Evolutionary conservation across 2,329 filamentous ascomycete species (phyloP).

Genomic region (Alternaria gaisen): DNA sequence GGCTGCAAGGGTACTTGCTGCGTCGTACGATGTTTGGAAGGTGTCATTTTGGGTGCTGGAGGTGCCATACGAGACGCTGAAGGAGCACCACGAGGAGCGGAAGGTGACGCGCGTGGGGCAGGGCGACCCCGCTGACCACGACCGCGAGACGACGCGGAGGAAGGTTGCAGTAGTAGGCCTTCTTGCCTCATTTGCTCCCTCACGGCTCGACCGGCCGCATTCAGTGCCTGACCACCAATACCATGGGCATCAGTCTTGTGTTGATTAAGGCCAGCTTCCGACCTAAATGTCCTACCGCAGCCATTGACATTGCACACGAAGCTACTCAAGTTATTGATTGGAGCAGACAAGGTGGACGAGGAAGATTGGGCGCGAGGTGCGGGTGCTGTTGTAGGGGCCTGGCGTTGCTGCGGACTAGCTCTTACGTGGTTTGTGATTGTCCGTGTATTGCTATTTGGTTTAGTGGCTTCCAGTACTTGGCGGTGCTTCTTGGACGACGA

Average conservation of each 20-base stretch:
- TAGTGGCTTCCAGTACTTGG: background rate
- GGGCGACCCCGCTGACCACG: background rate
- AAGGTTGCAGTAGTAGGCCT: slow-evolving; percentile 17
- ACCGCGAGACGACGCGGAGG: slow-evolving; percentile 7
- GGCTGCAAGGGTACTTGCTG: background rate
- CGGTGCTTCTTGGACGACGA: background rate
- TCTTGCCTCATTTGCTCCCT: slow-evolving; percentile 27
- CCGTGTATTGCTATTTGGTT: background rate
- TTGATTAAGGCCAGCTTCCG: slow-evolving; percentile 29
- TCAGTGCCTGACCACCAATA: slow-evolving; percentile 30
- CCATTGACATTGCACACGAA: slow-evolving; percentile 23
- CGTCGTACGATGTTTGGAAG: background rate
- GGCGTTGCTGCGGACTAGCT: background rate
- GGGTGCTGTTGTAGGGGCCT: background rate
- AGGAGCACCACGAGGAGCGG: background rate
- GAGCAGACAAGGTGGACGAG: background rate
- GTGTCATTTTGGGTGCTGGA: background rate
- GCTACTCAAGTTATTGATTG: background rate
- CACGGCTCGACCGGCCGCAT: slow-evolving; percentile 29
- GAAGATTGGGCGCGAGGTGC: background rate
- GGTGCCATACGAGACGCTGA: background rate
- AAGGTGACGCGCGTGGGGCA: background rate
- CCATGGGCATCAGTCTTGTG: slow-evolving; percentile 36
- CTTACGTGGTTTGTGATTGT: background rate
- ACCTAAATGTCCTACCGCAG: slow-evolving; percentile 29